These are phyloP conservation scores for Phialophora chinensis DNA, from an alignment of 2,329 filamentous ascomycete genomes.

Conservation along the genomic window DNA sequence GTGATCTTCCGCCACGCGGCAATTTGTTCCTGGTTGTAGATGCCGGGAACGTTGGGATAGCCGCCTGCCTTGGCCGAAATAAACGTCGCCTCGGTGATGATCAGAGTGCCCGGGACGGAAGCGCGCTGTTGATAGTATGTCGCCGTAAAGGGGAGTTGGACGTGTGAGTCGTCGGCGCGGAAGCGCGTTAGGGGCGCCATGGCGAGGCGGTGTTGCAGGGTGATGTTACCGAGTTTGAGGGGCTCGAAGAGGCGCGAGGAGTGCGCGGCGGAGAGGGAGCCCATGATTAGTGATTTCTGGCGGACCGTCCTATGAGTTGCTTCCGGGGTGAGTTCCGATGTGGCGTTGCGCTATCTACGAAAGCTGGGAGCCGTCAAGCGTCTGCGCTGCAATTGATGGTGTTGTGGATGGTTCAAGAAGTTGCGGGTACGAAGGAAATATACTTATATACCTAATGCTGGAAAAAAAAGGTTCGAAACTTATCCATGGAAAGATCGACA, in stretches of 20 bases:
- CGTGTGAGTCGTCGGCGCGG: conserved; percentile 49
- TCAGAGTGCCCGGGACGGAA: conserved; percentile 47
- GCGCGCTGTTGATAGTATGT: conserved; percentile 51
- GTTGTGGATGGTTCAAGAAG: not conserved
- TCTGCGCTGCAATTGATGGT: not conserved
- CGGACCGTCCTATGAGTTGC: not conserved
- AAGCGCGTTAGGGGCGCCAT: conserved; percentile 61
- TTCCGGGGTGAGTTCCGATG: not conserved
- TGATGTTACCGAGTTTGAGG: conserved; percentile 52
- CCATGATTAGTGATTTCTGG: conserved; percentile 18
- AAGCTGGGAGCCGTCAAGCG: not conserved
- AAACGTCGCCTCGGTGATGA: conserved; percentile 44
- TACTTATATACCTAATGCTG: not conserved
- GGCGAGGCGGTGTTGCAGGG: conserved; percentile 59
- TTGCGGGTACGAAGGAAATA: not conserved
- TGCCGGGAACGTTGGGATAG: conserved; percentile 30
- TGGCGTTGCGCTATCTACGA: not conserved
- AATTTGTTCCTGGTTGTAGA: conserved; percentile 47
- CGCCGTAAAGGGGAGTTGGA: conserved; percentile 50
- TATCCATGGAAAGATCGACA: conserved; percentile 1
- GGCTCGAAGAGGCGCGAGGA: conserved; percentile 52
- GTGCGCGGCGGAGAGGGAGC: conserved; percentile 17
- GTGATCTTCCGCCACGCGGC: conserved; percentile 59
- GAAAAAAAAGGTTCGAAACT: not conserved
- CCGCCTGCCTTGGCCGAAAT: conserved; percentile 29